Base-by-base conservation (phyloP, 2,329 filamentous ascomycete genomes). In the Cercospora zeina region DNA sequence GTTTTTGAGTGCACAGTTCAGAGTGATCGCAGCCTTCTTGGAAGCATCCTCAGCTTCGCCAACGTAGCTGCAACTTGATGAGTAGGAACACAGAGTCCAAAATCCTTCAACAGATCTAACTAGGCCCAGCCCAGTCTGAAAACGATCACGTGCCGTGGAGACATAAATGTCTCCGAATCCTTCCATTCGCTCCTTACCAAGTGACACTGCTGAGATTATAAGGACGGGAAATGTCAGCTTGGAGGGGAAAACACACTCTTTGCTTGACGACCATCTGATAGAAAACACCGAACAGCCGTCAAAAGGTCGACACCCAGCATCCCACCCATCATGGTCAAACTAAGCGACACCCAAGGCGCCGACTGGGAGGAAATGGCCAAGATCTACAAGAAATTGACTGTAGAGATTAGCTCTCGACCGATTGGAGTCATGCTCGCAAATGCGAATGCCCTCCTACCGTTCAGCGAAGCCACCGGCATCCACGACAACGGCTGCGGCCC, bases 401-500 rank as follows among this genome's bases (percentile, higher is more conserved):
- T 62, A 11, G 62, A 59, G 4, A 56, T 64, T 55, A 62, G 61
- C 53, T 37, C 24, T 14, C 51, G 54, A 30, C 68, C 71, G 1
- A 72, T 71, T 34, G 51, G 33, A 11, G 53, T 56, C 9, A 63
- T 74, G 61, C 66, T 75, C 55, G 59, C 66, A 5, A 63, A 65
- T 7, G 62, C 67, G 7, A 68, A 75, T 60, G 62, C 67, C 4
- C 42, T 67, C 1, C 49, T 45, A 1, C 68, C 73, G 5, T 71
- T 74, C 60, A 63, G 63, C 10, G 45, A 68, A 37, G 73, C 73
- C 2, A 70, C 68, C 0, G 66, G 65, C 0, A 71, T 75, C 37
- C 68, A 72, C 33, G 73, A 75, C 62, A 69, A 73, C 50, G 73
- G 73, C 51, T 71, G 70, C 56, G 73, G 73, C 0, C 72, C 73